These are phyloP conservation scores for Trichomonas tenax DNA, from an alignment of 208 protist species.

Conservation along the genomic window DNA sequence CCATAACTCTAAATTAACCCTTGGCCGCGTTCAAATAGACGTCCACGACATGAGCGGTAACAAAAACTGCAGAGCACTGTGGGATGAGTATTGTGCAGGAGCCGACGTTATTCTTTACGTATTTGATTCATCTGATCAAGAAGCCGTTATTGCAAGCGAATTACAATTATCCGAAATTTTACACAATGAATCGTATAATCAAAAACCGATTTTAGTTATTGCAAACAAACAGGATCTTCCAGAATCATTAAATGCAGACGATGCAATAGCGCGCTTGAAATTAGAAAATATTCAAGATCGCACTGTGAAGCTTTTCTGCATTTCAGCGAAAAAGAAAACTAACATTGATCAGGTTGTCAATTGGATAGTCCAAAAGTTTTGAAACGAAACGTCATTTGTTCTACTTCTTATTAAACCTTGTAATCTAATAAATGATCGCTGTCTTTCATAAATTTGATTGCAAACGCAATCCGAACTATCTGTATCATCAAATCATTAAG, in stretches of 20 bases:
- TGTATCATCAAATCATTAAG: too few species aligned
- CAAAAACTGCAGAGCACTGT: not conserved
- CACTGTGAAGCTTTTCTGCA: not conserved
- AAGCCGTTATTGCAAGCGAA: not conserved
- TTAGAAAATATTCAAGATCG: not conserved
- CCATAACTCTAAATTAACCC: not conserved
- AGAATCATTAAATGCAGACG: not conserved
- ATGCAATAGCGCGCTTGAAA: not conserved
- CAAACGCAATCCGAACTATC: too few species aligned
- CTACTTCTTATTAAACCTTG: too few species aligned
- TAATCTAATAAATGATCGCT: too few species aligned
- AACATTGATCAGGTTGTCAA: not conserved
- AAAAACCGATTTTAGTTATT: not conserved
- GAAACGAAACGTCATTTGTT: too few species aligned
- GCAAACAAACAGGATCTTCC: not conserved
- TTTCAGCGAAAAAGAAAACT: not conserved
- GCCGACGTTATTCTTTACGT: not conserved
- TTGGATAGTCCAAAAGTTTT: not conserved
- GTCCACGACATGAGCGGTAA: not conserved
- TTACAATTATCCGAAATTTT: not conserved
- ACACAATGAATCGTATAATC: not conserved
- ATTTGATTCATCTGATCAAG: conserved; percentile 10
- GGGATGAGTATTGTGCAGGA: not conserved
- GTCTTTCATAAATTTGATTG: too few species aligned
- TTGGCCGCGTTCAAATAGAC: not conserved